Evolutionary conservation across 345 rosid genomes (phyloP), one percentile per base, ranked within the genome.

Genomic region (Angophora floribunda): DNA sequence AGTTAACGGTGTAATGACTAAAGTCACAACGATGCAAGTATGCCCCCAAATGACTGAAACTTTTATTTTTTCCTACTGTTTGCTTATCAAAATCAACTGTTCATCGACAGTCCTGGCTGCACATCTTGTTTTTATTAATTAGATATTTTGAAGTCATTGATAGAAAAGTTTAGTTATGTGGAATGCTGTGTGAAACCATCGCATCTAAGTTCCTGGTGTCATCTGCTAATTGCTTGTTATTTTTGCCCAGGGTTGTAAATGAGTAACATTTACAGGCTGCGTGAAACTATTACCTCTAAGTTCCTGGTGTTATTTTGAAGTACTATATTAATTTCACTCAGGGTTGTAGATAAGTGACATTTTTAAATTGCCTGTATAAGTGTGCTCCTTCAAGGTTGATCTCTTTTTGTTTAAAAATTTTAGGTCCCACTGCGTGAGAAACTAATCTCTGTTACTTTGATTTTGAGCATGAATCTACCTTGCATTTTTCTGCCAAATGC

Each of bases 1-100:
- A 90, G 84, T 51, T 44, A 50, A 91, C 21, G 98, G 95, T 57
- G 87, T 63, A 16, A 94, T 95, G 96, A 90, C 92, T 36, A 91
- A 94, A 13, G 95, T 93, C 88, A 90, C 95, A 90, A 95, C 95
- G 12, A 92, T 91, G 93, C 91, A 95, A 88, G 98, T 95, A 89
- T 91, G 94, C 85, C 79, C 59, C 19, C 49, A 55, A 53, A 61
- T 26, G 50, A 57, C 9, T 65, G 30, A 8, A 41, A 13, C 84
- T 51, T 45, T 24, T 85, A 14, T 47, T 88, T 45, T 49, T 21
- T 63, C 19, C 47, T 87, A 30, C 50, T 87, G 86, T 44, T 22
- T 3, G 7, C 49, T 51, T 75, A 75, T 8, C 28, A 75, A 75
- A 44, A 75, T 75, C 28, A 75, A 75, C 49, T 41, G 84, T 75